Evolutionary conservation across 768 basidiomycete species (phyloP), one percentile per base, ranked within the genome.

Genomic region (Rhodotorula paludigena): DNA sequence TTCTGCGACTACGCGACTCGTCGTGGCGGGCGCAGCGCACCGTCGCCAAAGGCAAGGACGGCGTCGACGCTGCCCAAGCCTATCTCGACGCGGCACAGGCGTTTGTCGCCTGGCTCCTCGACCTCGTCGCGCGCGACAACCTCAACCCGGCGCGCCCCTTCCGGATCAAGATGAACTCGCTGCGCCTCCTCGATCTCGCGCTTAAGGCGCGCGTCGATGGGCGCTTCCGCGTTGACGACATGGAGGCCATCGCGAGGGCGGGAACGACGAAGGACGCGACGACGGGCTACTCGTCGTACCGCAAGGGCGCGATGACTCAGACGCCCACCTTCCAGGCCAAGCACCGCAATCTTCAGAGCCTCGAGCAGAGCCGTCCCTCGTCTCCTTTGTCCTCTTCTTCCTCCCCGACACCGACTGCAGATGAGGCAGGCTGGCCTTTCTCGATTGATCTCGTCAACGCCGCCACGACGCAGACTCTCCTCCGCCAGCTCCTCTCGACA

Each of bases 121-220:
- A 53, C 18, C 52, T 73, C 42, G 38, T 73, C 44, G 36, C 3
- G n/a, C 3, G 44, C 20, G 42, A 57, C 39, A 55, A 63, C 38
- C 42, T 73, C 25, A 64, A 64, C 45, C 72, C 72, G 7, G 72
- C 72, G 23, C 44, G 63, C 5, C 72, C 72, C 6, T 69, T 57
- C 62, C 57, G 72, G 2, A 28, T 73, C 58, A 69, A 69, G 68
- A 66, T 69, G 54, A 69, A 66, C 57, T 58, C 68, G 33, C 56
- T 73, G 14, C 44, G 62, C 7, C 59, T 73, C 38, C 64, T 73
- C 51, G 72, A 69, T 59, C 61, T 66, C 41, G 52, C 64, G 5
- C 60, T 73, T 39, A 64, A 73, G 33, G 54, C 72, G 25, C 47
- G 41, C 10, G 28, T 73, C 59, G 72, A 73, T 49, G 38, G 39